Evolutionary conservation across 1,139 yeast species (phyloP).

Genomic region (Sugiyamaella paludigena): DNA sequence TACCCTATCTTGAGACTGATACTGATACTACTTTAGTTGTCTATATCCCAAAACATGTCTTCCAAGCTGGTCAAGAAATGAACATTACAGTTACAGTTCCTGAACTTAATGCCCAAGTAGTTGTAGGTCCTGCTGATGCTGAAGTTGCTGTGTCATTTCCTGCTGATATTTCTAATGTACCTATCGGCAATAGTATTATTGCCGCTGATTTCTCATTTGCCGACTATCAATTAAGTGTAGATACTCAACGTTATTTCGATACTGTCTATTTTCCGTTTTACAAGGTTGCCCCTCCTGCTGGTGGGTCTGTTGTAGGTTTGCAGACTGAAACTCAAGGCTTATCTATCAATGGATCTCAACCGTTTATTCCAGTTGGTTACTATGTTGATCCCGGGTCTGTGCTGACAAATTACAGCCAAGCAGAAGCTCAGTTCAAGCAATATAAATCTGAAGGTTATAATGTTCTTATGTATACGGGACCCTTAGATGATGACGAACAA

Average conservation of each 20-base stretch:
- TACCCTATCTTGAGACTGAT: constrained; percentile 14
- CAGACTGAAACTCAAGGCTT: constrained; percentile 13
- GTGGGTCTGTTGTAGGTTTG: constrained; percentile 14
- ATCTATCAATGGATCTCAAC: constrained; percentile 12
- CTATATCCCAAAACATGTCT: constrained; percentile 14
- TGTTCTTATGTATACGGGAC: constrained; percentile 20
- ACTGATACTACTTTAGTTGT: constrained; percentile 13
- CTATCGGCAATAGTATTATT: constrained; percentile 13
- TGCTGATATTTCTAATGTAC: constrained; percentile 12
- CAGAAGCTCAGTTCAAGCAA: constrained; percentile 13
- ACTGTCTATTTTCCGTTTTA: constrained; percentile 16
- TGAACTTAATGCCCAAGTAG: constrained; percentile 12
- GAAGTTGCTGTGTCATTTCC: constrained; percentile 15
- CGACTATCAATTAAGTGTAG: constrained; percentile 7
- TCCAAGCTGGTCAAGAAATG: constrained; percentile 11
- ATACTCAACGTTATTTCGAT: constrained; percentile 11
- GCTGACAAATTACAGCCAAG: constrained; percentile 8
- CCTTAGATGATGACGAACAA: constrained; percentile 13
- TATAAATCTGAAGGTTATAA: constrained; percentile 21
- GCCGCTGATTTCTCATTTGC: constrained; percentile 15
- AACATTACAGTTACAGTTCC: constrained; percentile 17
- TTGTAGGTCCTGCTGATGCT: constrained; percentile 12
- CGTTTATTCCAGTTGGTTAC: constrained; percentile 20
- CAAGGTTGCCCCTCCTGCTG: constrained; percentile 11
- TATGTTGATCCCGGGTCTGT: constrained; percentile 15